Conservation (phyloP, 129 eudicot species). For the Flaveria sonorensis region DNA sequence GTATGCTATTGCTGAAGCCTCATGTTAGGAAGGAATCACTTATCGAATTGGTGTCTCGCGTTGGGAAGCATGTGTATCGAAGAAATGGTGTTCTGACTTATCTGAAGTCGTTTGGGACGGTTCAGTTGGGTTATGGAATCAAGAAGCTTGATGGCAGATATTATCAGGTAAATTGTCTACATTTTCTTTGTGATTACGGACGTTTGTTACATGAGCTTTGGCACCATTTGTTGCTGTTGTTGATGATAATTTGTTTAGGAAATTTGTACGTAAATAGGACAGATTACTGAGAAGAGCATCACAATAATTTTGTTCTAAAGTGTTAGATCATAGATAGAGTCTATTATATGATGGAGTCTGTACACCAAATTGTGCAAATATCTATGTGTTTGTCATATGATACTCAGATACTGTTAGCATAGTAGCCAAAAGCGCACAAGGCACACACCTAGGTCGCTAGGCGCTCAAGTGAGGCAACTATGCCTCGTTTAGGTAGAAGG, state of each 20-base stretch:
- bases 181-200: neutral
- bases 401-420: neutral
- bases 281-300: neutral
- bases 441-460: neutral
- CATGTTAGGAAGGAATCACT: conserved; percentile 45
- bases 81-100: conserved; percentile 83
- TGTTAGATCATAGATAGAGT: too few relatives aligned
- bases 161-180: conserved; percentile 52
- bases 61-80: conserved; percentile 70
- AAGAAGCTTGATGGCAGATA: conserved; percentile 90
- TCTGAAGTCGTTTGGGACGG: conserved; percentile 53
- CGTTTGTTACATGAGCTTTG: neutral
- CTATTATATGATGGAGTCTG: too few relatives aligned
- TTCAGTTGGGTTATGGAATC: conserved; percentile 86
- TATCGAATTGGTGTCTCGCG: conserved; percentile 58
- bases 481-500: too few relatives aligned
- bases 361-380: neutral
- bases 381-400: neutral
- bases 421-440: neutral
- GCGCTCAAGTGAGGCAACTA: neutral
- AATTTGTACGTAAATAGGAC: neutral
- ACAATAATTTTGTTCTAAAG: too few relatives aligned
- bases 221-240: neutral
- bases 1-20: conserved; percentile 82
- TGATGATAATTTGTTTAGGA: neutral